Evolutionary conservation across 1,284 basidiomycete genomes (phyloP).

Genomic region (Malassezia sp.): DNA sequence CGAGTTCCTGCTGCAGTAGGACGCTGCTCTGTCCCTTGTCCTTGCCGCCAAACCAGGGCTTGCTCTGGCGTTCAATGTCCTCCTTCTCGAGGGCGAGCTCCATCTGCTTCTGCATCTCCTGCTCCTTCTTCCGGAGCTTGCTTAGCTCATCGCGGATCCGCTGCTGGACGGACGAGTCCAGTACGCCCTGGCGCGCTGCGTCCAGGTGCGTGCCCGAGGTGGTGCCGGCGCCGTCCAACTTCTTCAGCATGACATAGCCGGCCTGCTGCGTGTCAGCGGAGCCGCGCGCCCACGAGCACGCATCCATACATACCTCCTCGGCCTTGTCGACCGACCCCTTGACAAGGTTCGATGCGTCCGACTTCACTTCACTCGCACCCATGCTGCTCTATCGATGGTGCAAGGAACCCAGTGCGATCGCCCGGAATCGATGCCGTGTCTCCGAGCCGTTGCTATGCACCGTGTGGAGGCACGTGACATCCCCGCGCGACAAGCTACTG

Average conservation of each 20-base stretch:
- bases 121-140: constrained; percentile 34
- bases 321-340: constrained; percentile 4
- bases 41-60: constrained; percentile 20
- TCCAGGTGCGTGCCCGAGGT: constrained; percentile 22
- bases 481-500: neutral
- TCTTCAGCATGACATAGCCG: no score
- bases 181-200: constrained; percentile 23
- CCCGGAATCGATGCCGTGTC: neutral
- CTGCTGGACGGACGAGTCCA: constrained; percentile 34
- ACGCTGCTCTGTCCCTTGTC: constrained; percentile 35
- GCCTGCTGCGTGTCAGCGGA: constrained; percentile 17
- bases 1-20: constrained; percentile 32
- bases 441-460: neutral
- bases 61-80: constrained; percentile 28
- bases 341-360: neutral
- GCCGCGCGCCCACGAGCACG: no score
- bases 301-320: constrained; percentile 7
- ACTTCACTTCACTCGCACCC: constrained; percentile 6
- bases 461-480: constrained; percentile 2
- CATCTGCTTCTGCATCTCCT: constrained; percentile 34
- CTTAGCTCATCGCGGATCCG: constrained; percentile 39
- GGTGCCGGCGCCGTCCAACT: no score
- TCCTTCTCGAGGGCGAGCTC: constrained; percentile 40
- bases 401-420: neutral
- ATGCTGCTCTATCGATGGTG: neutral